Percentiles rank a stretch among this genome's conserved stretches.
Conservation (phyloP, 1,139 yeast genomes). For the Sugiyamaella castrensis region DNA sequence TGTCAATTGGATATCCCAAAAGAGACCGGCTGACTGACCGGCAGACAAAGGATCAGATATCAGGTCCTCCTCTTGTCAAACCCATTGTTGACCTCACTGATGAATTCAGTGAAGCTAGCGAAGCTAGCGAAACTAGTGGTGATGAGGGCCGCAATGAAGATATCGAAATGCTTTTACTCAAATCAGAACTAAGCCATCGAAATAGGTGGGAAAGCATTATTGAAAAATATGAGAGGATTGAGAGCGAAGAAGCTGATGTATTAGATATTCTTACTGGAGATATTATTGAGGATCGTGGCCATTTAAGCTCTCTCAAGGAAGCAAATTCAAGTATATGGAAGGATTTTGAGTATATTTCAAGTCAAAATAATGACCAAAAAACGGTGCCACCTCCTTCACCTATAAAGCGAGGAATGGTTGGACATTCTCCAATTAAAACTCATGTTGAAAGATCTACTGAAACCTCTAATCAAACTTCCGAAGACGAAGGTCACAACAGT, state of each 20-base stretch:
- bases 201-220: constrained; percentile 56
- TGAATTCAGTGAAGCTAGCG: neutral
- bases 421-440: neutral
- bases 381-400: no score
- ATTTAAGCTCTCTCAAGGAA: constrained; percentile 45
- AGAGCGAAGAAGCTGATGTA: constrained; percentile 61
- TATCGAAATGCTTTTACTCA: neutral
- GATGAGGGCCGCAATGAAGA: constrained; percentile 2
- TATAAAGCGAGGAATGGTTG: neutral
- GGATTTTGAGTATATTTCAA: neutral
- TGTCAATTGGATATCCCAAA: no score
- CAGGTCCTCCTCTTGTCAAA: no score
- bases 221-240: constrained; percentile 47
- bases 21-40: no score
- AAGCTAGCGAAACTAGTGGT: constrained; percentile 9
- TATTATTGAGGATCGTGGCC: constrained; percentile 62
- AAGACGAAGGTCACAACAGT: no score
- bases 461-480: no score
- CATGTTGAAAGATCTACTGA: no score
- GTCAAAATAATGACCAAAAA: no score
- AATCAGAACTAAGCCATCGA: neutral
- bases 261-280: constrained; percentile 61
- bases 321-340: neutral
- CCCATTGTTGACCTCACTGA: no score
- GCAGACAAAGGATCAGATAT: no score